phyloP scores from a whole-genome alignment of 1,139 yeast genomes.

The Geotrichum restrictum region DNA sequence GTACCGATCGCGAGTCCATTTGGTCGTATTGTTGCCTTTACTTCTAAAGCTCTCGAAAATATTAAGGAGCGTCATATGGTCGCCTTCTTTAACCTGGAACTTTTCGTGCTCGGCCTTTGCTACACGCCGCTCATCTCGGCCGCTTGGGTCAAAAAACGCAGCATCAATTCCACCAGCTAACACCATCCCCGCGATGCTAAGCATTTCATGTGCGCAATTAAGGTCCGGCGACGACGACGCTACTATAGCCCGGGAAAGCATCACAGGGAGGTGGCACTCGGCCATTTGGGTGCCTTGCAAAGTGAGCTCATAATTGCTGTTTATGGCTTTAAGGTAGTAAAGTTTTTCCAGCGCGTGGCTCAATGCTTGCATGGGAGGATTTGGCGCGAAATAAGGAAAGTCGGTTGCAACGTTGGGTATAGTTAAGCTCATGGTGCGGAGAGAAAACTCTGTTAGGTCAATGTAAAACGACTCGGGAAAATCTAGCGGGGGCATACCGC shows the following conservation, averaged over 20 bases:
- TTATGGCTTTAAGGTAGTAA: slow-evolving; percentile 67
- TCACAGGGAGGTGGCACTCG: slow-evolving; percentile 40
- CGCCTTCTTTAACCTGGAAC: slow-evolving; percentile 83
- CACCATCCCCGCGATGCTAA: slow-evolving; percentile 73
- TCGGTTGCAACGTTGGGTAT: slow-evolving; percentile 75
- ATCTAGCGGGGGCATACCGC: slow-evolving; percentile 64
- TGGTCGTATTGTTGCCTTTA: slow-evolving; percentile 36
- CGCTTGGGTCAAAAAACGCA: slow-evolving; percentile 72
- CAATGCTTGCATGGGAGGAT: slow-evolving; percentile 52
- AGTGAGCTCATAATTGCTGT: slow-evolving; percentile 77
- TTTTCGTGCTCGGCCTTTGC: slow-evolving; percentile 46
- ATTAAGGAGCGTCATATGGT: slow-evolving; percentile 75
- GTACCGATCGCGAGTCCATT: slow-evolving; percentile 80
- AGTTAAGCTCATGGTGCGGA: slow-evolving; percentile 77
- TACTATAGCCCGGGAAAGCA: slow-evolving; percentile 24
- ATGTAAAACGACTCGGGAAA: slow-evolving; percentile 79
- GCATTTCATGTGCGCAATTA: slow-evolving; percentile 69
- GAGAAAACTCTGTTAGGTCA: slow-evolving; percentile 71
- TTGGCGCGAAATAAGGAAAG: slow-evolving; percentile 81
- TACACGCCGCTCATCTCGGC: slow-evolving; percentile 70
- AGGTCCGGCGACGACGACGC: slow-evolving; percentile 19
- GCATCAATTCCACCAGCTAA: slow-evolving; percentile 70
- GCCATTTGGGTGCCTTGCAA: slow-evolving; percentile 72
- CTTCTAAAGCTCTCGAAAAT: slow-evolving; percentile 64
- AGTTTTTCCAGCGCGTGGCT: slow-evolving; percentile 22